Percentiles rank a stretch among this genome's conserved stretches.
Evolutionary conservation across 2,329 filamentous ascomycete genomes (phyloP).

Genomic region (Diaporthe eres): DNA sequence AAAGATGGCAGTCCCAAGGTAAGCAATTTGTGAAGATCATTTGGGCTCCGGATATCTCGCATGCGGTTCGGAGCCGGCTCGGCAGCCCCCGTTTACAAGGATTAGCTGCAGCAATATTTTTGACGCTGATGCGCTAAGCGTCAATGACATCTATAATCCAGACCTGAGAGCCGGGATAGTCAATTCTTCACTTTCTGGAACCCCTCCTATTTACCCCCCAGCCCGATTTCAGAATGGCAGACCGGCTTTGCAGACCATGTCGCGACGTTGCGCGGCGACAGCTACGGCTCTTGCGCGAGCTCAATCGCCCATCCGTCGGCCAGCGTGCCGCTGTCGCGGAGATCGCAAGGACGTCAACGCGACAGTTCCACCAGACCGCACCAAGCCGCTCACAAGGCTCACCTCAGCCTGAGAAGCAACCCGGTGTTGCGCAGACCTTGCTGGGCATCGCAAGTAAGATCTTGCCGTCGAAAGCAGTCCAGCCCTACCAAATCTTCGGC

Average conservation of each 20-base stretch:
- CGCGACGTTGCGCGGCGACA: conserved; percentile 48
- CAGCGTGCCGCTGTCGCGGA: conserved; percentile 34
- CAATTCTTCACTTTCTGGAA: background rate
- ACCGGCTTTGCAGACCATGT: conserved; percentile 58
- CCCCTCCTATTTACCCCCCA: too few species aligned
- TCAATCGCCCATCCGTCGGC: conserved; percentile 14
- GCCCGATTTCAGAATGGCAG: conserved; percentile 53
- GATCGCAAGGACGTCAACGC: conserved; percentile 32
- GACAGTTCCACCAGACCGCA: conserved; percentile 39
- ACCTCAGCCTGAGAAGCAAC: conserved; percentile 18
- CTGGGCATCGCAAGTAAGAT: conserved; percentile 34
- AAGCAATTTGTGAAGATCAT: background rate
- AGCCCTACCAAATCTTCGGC: conserved; percentile 82
- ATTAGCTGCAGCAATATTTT: conserved; percentile 37
- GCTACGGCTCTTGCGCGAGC: conserved; percentile 46
- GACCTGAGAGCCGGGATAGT: conserved; percentile 1
- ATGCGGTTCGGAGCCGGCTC: conserved; percentile 17
- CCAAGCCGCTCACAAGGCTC: conserved; percentile 33
- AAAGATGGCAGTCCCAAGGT: too few species aligned
- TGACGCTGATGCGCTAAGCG: conserved; percentile 49
- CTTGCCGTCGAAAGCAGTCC: conserved; percentile 42
- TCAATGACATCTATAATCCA: conserved; percentile 39
- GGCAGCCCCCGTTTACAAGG: conserved; percentile 24
- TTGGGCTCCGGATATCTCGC: background rate
- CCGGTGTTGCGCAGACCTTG: conserved; percentile 35